Conservation (phyloP, 257 asterid genomes). For the Salvia miltiorrhiza region DNA sequence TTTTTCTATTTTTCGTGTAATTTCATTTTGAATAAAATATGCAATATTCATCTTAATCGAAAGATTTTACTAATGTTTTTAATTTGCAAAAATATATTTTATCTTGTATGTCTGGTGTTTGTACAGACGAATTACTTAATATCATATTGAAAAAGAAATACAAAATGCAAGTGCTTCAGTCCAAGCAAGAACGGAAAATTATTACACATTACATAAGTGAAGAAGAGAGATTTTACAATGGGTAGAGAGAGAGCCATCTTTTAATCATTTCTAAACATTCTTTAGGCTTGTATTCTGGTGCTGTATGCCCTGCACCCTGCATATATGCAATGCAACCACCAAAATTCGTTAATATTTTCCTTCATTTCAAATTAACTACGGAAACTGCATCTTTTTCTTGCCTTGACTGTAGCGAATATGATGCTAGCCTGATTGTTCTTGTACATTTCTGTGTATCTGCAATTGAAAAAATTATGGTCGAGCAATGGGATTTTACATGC, state of each 20-base stretch:
- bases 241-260: constrained; percentile 27
- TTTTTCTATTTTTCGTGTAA: too few species aligned
- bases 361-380: not conserved
- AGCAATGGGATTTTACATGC: not conserved
- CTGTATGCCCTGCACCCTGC: constrained; percentile 43
- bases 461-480: not conserved
- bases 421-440: not conserved
- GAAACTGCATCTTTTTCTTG: not conserved
- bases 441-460: not conserved
- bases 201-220: not conserved
- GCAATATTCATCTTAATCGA: too few species aligned
- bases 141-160: too few species aligned
- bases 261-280: constrained; percentile 30
- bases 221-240: not conserved
- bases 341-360: not conserved
- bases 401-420: constrained; percentile 6
- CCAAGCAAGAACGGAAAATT: too few species aligned
- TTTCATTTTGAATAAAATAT: too few species aligned
- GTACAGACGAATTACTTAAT: too few species aligned
- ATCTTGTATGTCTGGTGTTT: too few species aligned
- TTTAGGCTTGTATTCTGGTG: constrained; percentile 32
- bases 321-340: not conserved
- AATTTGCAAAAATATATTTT: too few species aligned
- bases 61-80: too few species aligned
- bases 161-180: too few species aligned